Conservation (phyloP, 2,329 filamentous ascomycete species). For the Ophiostoma himal-ulmi region DNA sequence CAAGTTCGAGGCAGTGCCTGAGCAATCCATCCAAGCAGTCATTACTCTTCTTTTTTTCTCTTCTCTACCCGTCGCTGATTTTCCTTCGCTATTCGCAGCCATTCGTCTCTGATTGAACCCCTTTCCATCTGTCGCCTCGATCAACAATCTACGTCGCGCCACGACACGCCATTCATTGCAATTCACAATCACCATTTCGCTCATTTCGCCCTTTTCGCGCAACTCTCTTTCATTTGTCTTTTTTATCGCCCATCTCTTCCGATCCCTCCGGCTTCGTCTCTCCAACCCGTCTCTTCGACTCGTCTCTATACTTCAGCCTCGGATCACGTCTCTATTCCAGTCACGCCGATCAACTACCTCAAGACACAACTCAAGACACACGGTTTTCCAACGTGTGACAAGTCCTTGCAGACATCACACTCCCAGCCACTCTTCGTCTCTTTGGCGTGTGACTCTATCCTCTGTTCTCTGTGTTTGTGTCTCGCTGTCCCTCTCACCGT, state of each 20-base stretch:
- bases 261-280: no score
- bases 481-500: background rate
- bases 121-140: background rate
- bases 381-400: background rate
- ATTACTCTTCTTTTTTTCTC: background rate
- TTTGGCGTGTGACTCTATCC: background rate
- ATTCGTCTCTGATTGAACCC: background rate
- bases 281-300: background rate
- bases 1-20: constrained; percentile 9
- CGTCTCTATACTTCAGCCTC: no score
- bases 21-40: constrained; percentile 1
- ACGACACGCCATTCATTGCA: constrained; percentile 7
- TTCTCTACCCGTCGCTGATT: background rate
- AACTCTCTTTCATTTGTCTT: background rate
- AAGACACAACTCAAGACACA: background rate
- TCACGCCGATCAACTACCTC: background rate
- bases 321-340: background rate
- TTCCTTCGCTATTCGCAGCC: background rate
- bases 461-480: background rate
- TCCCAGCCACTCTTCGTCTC: background rate
- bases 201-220: background rate
- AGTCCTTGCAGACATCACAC: background rate
- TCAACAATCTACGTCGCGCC: background rate
- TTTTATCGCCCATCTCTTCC: background rate
- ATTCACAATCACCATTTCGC: background rate